Base-by-base conservation (phyloP, 78 protist genomes). In the Thecamonas trahens region DNA sequence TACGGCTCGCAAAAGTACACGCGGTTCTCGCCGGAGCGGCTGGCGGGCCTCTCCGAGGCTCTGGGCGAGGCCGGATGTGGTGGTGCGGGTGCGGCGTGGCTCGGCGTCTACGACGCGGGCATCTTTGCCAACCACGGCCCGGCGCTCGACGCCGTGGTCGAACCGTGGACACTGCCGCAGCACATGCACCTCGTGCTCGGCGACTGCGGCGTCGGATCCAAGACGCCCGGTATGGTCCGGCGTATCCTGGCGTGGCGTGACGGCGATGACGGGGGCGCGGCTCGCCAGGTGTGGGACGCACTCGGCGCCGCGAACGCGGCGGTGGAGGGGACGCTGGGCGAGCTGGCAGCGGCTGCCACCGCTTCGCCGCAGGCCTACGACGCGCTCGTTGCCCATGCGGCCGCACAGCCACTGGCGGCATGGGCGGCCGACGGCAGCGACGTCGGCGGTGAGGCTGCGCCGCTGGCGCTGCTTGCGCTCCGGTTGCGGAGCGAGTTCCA, bases 211-310 rank as follows among this genome's bases (percentile, higher is more conserved):
- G 63, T 49, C 32, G 89, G 91, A 18, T 66, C 82, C 3, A 64
- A 74, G 47, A 88, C 93, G 29, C 93, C 93, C 1, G 59, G 53
- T 20, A 76, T 88, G 83, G 89, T 88, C 6, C 57, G 67, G 9
- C 63, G 55, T n/a, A 83, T 88, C n/a, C 29, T 82, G 38, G 70
- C 44, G 47, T 88, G 89, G 89, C 70, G 79, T 40, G 72, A 75
- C 44, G 26, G 35, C 32, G 38, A 54, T 18, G 52, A 66, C 18
- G 49, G 2, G 7, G 60, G 35, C 1, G n/a, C 3, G 15, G 40
- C 55, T 4, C 29, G 18, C 1, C 32, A 38, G 28, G 15, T 63
- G 52, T 62, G 75, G 75, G 49, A 34, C 15, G 31, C 4, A 4
- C 31, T 40, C 13, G 53, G 40, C 1, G 42, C 9, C 18, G 64